Conservation (phyloP, 2,329 filamentous ascomycete genomes). For the Aspergillus nomiae region DNA sequence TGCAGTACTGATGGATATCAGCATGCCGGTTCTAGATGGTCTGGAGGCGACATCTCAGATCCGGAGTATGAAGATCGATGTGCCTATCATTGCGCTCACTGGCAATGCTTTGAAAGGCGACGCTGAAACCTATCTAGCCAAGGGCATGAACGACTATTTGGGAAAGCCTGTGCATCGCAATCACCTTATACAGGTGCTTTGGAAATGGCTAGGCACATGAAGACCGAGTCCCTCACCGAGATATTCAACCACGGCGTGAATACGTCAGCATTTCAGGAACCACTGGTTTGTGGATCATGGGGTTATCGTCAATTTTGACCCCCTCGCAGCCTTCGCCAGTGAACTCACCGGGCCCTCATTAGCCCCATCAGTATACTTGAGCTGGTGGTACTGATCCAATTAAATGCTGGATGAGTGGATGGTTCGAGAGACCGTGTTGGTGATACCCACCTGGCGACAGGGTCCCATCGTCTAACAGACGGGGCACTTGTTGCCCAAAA, state of each 20-base stretch:
- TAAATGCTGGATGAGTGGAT: neutral
- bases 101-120: slow-evolving; percentile 60
- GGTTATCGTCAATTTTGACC: neutral
- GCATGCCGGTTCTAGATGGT: slow-evolving; percentile 51
- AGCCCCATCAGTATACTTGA: neutral
- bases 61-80: slow-evolving; percentile 38
- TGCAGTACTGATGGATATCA: slow-evolving; percentile 51
- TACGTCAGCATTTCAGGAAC: neutral
- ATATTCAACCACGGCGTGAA: neutral
- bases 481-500: neutral
- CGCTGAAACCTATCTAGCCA: slow-evolving; percentile 54
- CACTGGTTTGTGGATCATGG: neutral
- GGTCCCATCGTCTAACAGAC: neutral
- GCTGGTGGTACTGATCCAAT: neutral
- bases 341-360: neutral
- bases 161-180: slow-evolving; percentile 58
- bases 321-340: neutral
- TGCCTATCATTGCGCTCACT: slow-evolving; percentile 59
- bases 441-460: neutral
- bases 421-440: neutral
- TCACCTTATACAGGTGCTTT: slow-evolving; percentile 47
- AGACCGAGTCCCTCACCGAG: neutral
- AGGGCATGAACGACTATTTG: slow-evolving; percentile 60
- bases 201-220: slow-evolving; percentile 37
- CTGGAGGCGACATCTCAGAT: slow-evolving; percentile 48